phyloP scores from a whole-genome alignment of 306 rosid genomes.

The Casuarina cunninghamiana region DNA sequence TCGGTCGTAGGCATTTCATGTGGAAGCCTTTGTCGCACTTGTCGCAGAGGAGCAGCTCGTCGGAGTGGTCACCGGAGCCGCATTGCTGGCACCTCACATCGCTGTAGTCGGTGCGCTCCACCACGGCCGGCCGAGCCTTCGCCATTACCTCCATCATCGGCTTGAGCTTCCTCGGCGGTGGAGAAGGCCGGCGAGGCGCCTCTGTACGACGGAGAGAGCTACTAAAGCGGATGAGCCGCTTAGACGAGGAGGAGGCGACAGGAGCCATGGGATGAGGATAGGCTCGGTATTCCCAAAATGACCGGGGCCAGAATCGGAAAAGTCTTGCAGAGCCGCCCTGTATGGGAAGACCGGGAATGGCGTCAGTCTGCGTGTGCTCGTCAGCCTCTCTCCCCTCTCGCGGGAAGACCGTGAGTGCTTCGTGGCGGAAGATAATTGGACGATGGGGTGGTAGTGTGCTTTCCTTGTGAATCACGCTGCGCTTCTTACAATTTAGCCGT shows the following conservation, averaged over 20 bases:
- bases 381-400: conserved; percentile 2
- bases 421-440: neutral
- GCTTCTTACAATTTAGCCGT: neutral
- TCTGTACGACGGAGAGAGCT: conserved; percentile 44
- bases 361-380: neutral
- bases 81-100: conserved; percentile 60
- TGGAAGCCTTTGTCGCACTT: conserved; percentile 83
- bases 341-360: conserved; percentile 27
- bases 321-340: neutral
- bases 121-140: conserved; percentile 47
- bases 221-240: conserved; percentile 44
- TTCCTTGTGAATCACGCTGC: neutral
- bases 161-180: conserved; percentile 46
- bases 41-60: conserved; percentile 77
- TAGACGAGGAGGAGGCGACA: conserved; percentile 44
- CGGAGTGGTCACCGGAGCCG: conserved; percentile 60
- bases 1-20: conserved; percentile 81
- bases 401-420: neutral
- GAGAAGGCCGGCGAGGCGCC: conserved; percentile 38
- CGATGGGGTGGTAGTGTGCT: neutral
- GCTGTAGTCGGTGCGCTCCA: conserved; percentile 46
- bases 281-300: conserved; percentile 14
- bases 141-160: conserved; percentile 53
- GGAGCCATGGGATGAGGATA: conserved; percentile 53
- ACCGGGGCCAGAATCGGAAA: conserved; percentile 37